A percentile compares a stretch with the other conserved stretches of the same genome.
Conservation (phyloP, 176 grass and related monocot genomes). For the Carex littledalei region DNA sequence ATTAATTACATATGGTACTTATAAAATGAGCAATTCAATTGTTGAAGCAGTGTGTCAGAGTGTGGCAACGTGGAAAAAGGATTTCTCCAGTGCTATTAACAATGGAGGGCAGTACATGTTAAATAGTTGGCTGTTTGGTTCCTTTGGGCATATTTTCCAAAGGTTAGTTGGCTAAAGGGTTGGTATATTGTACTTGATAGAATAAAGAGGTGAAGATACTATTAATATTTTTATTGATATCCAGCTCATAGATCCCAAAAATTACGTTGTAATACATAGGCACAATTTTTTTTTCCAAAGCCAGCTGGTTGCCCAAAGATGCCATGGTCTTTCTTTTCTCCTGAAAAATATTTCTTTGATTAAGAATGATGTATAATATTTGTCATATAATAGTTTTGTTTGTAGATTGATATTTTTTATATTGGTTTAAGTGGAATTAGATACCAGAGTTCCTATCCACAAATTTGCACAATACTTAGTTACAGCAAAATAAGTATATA, state of each 20-base stretch:
- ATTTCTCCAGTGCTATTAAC: neutral
- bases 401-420: neutral
- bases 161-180: constrained; percentile 12
- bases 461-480: neutral
- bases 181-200: neutral
- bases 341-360: neutral
- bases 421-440: neutral
- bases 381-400: neutral
- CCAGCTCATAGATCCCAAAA: neutral
- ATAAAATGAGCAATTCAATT: neutral
- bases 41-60: neutral
- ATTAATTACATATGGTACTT: neutral
- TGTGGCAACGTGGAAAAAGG: neutral
- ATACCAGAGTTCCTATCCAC: neutral
- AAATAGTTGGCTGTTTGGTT: constrained; percentile 10
- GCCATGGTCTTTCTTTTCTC: neutral
- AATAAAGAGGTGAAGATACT: constrained; percentile 21
- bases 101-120: neutral
- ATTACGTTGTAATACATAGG: neutral
- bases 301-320: neutral
- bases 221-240: constrained; percentile 2
- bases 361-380: neutral
- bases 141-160: constrained; percentile 20
- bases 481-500: neutral
- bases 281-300: neutral